Base-by-base conservation (phyloP, 2,329 filamentous ascomycete genomes). In the Waltergamsia citrina region DNA sequence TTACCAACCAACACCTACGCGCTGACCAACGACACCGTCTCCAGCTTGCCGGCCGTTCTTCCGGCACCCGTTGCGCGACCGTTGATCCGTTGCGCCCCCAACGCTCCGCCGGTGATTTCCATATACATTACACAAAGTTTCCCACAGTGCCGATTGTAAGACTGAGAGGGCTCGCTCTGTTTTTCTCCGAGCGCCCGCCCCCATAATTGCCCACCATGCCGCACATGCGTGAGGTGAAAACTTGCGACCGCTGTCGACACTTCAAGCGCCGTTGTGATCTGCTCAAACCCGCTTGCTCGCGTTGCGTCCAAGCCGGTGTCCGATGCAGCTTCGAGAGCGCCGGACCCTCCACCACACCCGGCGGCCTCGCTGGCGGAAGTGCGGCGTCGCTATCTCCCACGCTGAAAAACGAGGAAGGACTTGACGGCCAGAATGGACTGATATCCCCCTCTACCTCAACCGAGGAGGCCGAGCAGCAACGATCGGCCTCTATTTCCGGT, bases 181-280 rank as follows among this genome's bases (percentile, higher is more conserved):
- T 15, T 15, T 28, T 10, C 27, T n/a, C 27, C 12, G 18, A 29
- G 12, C 15, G 10, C 15, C 32, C 32, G 14, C 8, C 32, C 16
- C 30, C 6, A 6, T 22, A 10, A 14, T 21, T 18, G 15, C 15
- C 34, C 31, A 35, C 19, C 33, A 53, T 52, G 50, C 48, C 49
- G 23, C 51, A 47, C 37, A 48, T 50, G 45, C 51, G 53, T 31
- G 52, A 56, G 41, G 49, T 57, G 37, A 56, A 50, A 45, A 56
- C 54, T 22, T 57, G 54, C 43, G 50, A 53, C 35, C 51, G 54
- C 33, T 57, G 54, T 37, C 53, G 54, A 32, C 51, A 54, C 32
- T 55, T 54, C 41, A 57, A 57, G 40, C 50, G 54, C 28, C 47
- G 53, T 29, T 57, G 54, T 42, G 54, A 57, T 33, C 48, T 55